Base-by-base conservation (phyloP, 169 alveolate species). In the Babesia sp. region DNA sequence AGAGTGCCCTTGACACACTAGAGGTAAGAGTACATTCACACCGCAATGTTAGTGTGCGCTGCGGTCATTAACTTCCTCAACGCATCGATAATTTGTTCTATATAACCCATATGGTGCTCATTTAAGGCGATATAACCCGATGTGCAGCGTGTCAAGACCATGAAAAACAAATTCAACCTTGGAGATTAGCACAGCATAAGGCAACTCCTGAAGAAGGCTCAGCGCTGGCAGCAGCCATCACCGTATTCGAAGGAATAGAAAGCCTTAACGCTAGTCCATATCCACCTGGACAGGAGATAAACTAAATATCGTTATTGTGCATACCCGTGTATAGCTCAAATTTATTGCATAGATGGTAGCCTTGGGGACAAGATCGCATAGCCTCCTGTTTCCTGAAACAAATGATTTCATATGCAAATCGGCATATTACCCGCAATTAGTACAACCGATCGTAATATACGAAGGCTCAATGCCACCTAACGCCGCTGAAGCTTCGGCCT, bases 391-490 rank as follows among this genome's bases (percentile, higher is more conserved):
- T 90, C 67, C 94, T 89, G 74, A 28, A 33, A 39, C 29, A 9
- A 45, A 16, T 18, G 6, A 6, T 18, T 7, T 6, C 20, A 14
- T 48, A 6, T 18, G 20, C 18, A 48, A 48, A 48, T 20, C 56
- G 8, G 12, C 9, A 18, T 18, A 12, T 26, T 67, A 90, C 93
- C 91, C 91, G 91, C 96, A 92, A 82, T 90, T 84, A 59, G 86
- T 84, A 86, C 96, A 92, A 14, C 95, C 96, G 42, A 92, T 86
- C 56, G 90, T 88, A 18, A 92, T 63, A 71, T 78, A 92, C 20
- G 96, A 91, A 42, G 96, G 92, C 75, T 93, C 95, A 22, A 93
- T 42, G 34, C 96, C 96, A 28, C 93, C 92, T 51, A 93, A 70
- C 22, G 45, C 71, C 14, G 64, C 42, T n/a, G 91, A 76, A 12